Base-by-base conservation (phyloP, 768 basidiomycete genomes). In the Tylopilus rubrobrunneus region DNA sequence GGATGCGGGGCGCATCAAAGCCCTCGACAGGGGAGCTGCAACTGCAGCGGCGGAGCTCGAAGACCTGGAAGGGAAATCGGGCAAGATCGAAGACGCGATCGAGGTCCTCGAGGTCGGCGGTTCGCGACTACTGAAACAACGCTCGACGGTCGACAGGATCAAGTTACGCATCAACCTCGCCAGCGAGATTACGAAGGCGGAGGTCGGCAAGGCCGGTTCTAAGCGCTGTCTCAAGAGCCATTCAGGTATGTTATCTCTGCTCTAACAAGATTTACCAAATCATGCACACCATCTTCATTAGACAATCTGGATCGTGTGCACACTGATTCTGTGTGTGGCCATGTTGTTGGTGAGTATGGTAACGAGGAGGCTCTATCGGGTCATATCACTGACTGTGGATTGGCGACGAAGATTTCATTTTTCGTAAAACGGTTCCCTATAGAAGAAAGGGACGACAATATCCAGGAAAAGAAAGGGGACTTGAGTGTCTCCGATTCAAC, bases 151-250 rank as follows among this genome's bases (percentile, higher is more conserved):
- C n/a, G n/a, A n/a, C n/a, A n/a, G n/a, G n/a, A n/a, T n/a, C n/a
- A n/a, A n/a, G n/a, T n/a, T n/a, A n/a, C n/a, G n/a, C n/a, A n/a
- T n/a, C n/a, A n/a, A n/a, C n/a, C n/a, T n/a, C n/a, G n/a, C n/a
- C 82, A 87, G 64, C 47, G 89, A 90, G 64, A 89, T 97, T 64
- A 96, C 94, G 39, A 97, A 92, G 70, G 92, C 93, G 1, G 95
- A 98, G 67, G 91, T 97, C 8, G 84, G 86, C 0, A 87, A 84
- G 65, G 83, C 83, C 76, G 43, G 78, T 81, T 48, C 66, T 87
- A 42, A 69, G 70, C 56, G 74, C 79, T 47, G 73, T 89, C 45
- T 78, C 88, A 23, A 71, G 73, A 37, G 83, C 87, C 23, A 82
- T 89, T 57, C 81, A 79, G 76, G 88, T 85, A 66, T 52, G 74